phyloP scores from a whole-genome alignment of 2,329 filamentous ascomycete genomes.

The Emergomyces pasteurianus region DNA sequence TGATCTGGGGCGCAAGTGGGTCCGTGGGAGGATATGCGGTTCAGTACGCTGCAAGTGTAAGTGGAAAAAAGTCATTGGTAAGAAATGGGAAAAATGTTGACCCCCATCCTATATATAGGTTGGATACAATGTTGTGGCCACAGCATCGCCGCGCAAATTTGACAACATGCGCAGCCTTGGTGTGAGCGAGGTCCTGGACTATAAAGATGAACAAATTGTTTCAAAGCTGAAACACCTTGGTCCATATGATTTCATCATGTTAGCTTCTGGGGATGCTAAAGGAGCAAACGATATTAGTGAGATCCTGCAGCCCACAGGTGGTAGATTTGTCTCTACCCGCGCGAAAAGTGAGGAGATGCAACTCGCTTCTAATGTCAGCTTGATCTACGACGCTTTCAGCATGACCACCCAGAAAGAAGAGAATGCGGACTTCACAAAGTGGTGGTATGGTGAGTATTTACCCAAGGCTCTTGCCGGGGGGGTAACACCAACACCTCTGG shows the following conservation, averaged over 20 bases:
- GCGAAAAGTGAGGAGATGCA: too few species aligned
- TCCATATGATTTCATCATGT: conserved; percentile 1
- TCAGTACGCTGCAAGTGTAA: too few species aligned
- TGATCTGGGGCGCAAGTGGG: too few species aligned
- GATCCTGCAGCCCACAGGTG: neutral
- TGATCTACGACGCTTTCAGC: neutral
- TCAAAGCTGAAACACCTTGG: neutral
- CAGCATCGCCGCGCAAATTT: too few species aligned
- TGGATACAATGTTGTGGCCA: too few species aligned
- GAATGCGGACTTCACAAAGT: neutral
- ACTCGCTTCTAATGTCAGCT: too few species aligned
- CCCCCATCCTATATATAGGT: too few species aligned
- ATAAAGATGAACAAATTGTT: neutral
- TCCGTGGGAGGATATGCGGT: too few species aligned
- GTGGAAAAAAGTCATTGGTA: too few species aligned
- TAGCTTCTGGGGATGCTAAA: conserved; percentile 1
- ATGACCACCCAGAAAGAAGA: conserved; percentile 1
- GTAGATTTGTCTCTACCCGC: neutral
- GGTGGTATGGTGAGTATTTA: conserved; percentile 2
- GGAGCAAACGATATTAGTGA: conserved; percentile 1
- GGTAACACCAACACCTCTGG: neutral
- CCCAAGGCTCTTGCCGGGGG: neutral
- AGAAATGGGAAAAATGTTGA: too few species aligned
- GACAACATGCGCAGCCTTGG: neutral
- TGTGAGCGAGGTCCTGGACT: neutral